Evolutionary conservation across 768 basidiomycete species (phyloP), one percentile per base, ranked within the genome.

Genomic region (Daedaleopsis nitida): DNA sequence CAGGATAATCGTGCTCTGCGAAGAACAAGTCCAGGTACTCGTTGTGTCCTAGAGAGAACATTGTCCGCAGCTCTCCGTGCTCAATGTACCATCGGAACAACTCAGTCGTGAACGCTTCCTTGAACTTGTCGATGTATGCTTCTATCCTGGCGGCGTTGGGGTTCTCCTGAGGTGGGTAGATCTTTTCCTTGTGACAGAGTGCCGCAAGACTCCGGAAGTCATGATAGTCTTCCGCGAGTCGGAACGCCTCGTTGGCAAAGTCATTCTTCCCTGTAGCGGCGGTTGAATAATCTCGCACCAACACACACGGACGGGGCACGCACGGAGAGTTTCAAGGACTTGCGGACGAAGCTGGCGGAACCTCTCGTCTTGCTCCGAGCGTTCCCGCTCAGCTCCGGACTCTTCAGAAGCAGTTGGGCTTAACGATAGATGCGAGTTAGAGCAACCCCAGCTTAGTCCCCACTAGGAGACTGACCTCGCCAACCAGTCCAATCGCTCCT

Each of bases 41-140:
- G 34, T 78, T 76, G 67, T 89, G 85, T 50, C 91, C 87, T 64
- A 92, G 88, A 1, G 87, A 84, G 66, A 98, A 92, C 73, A 98
- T 81, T 6, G 87, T 83, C 13, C 93, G 85, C 23, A 92, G 74
- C 74, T 94, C 93, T 17, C 91, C 92, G 65, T 95, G 88, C 65
- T 94, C 91, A 52, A 96, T 90, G 72, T 93, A 96, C 91, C 91
- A 97, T 68, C 86, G 84, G 69, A 92, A 96, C n/a, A 97, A 80
- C 68, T 93, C 88, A n/a, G 81, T 86, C 0, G 94, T 89, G 65
- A 98, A 98, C 13, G 85, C 86, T 37, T 93, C 87, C 52, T 88
- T 85, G 75, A 89, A 96, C 67, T 80, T 81, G 48, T 89, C 82
- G 59, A 95, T 84, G 73, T 94, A 97, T 5, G 73, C 71, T 67